Conservation (phyloP, 2,329 filamentous ascomycete species). For the Thielaviopsis punctulata region DNA sequence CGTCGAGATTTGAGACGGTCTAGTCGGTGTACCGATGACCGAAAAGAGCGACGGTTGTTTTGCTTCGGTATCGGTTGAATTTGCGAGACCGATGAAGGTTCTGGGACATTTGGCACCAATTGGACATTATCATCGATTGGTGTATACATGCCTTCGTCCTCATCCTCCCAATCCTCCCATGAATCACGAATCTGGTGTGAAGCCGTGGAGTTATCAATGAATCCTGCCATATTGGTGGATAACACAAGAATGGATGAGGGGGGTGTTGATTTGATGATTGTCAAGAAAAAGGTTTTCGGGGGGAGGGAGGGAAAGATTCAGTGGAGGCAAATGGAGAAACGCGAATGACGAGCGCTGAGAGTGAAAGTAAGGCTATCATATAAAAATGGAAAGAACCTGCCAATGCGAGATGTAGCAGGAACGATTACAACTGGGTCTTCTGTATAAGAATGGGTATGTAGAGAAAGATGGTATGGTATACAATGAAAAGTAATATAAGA, state of each 20-base stretch:
- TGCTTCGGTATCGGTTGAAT: not conserved
- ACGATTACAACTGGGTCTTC: not conserved
- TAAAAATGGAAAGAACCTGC: not conserved
- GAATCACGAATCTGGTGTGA: constrained; percentile 16
- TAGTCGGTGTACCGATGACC: constrained; percentile 25
- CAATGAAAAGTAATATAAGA: not conserved
- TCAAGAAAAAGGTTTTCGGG: not conserved
- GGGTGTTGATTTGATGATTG: not conserved
- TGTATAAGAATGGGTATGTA: too few relatives aligned
- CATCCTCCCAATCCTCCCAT: constrained; percentile 38
- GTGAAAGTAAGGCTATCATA: not conserved
- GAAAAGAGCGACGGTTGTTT: constrained; percentile 14
- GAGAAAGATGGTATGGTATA: too few relatives aligned
- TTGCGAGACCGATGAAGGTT: not conserved
- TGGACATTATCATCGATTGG: constrained; percentile 22
- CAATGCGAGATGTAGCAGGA: not conserved
- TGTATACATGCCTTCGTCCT: constrained; percentile 18
- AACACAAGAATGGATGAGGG: not conserved
- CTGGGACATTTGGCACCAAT: constrained; percentile 14
- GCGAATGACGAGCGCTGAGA: not conserved
- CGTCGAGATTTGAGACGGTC: constrained; percentile 38
- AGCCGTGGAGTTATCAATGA: not conserved
- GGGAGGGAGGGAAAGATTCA: not conserved
- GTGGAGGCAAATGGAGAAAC: not conserved
- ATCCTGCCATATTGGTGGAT: not conserved